Percentiles rank a stretch among this genome's conserved stretches.
Conservation (phyloP, 75 land plant species). For the Sequoiadendron giganteum region DNA sequence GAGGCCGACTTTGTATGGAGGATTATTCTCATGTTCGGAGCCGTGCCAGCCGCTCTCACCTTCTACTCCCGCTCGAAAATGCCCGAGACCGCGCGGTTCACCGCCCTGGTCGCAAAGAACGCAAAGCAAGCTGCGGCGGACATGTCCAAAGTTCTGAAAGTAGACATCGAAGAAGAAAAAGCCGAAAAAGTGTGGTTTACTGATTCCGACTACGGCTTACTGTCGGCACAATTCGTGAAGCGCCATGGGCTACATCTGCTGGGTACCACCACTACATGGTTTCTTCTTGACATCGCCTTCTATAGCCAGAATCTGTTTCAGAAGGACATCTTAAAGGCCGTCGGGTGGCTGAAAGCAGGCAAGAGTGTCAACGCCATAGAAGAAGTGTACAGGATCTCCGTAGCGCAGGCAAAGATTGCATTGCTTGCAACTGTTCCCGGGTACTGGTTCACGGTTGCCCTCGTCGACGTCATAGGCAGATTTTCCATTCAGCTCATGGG, state of each 20-base stretch:
- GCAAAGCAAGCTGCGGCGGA: conserved; percentile 44
- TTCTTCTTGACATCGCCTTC: no score
- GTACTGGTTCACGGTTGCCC: conserved; percentile 29
- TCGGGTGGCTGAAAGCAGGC: conserved; percentile 17
- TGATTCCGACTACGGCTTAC: not conserved
- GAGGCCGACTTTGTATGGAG: conserved; percentile 57
- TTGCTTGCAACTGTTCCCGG: conserved; percentile 25
- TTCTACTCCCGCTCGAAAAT: conserved; percentile 53
- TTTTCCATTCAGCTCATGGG: not conserved
- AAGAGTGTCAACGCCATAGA: not conserved
- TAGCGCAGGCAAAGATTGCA: conserved; percentile 31
- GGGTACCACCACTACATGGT: not conserved
- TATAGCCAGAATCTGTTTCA: conserved; percentile 16
- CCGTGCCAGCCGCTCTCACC: conserved; percentile 45
- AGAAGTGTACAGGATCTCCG: conserved; percentile 13
- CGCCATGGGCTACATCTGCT: conserved; percentile 20
- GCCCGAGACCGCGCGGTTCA: conserved; percentile 59
- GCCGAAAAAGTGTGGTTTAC: not conserved
- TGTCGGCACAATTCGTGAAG: conserved; percentile 11
- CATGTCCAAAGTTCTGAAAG: conserved; percentile 47
- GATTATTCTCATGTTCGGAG: conserved; percentile 45
- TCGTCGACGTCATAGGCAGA: conserved; percentile 24
- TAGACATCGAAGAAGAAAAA: conserved; percentile 10
- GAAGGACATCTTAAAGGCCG: conserved; percentile 17
- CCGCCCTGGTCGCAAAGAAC: conserved; percentile 39